phyloP scores from a whole-genome alignment of 1,284 basidiomycete genomes.

The Rhodotorula sp. region DNA sequence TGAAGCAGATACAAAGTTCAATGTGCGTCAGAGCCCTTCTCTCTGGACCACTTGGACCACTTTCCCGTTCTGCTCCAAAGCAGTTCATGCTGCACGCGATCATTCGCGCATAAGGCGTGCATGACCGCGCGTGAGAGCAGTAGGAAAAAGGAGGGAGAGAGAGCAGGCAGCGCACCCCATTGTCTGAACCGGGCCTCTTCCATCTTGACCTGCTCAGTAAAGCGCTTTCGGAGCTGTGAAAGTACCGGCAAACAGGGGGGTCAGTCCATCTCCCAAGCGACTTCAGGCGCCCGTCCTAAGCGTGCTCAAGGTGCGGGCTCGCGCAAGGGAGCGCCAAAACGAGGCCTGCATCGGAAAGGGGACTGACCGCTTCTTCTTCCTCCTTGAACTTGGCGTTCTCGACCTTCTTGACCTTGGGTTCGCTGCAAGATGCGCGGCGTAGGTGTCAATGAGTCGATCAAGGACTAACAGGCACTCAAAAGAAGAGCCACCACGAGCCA shows the following conservation, averaged over 20 bases:
- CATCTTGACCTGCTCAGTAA: slow-evolving; percentile 99
- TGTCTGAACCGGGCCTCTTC: slow-evolving; percentile 97
- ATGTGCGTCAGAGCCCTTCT: neutral
- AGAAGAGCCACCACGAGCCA: neutral
- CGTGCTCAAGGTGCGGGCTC: neutral
- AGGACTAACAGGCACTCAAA: too few species aligned
- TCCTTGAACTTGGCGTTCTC: slow-evolving; percentile 99
- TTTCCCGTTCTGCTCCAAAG: too few species aligned
- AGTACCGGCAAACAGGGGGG: neutral
- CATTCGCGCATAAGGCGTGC: neutral
- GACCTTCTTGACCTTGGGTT: slow-evolving; percentile 96
- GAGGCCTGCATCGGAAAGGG: too few species aligned
- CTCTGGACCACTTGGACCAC: too few species aligned
- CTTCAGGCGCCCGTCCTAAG: too few species aligned
- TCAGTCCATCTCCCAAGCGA: neutral
- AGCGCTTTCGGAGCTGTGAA: slow-evolving; percentile 76
- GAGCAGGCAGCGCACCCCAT: slow-evolving; percentile 77
- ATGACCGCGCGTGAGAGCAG: neutral
- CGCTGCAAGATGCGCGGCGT: slow-evolving; percentile 52
- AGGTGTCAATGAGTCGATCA: neutral
- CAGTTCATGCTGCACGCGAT: too few species aligned
- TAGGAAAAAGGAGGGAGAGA: neutral
- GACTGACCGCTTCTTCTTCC: slow-evolving; percentile 77
- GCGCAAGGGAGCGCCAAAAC: neutral
- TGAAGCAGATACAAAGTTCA: neutral